These are phyloP conservation scores for Smallanthus sonchifolius DNA, from an alignment of 129 eudicot species.

Conservation along the genomic window DNA sequence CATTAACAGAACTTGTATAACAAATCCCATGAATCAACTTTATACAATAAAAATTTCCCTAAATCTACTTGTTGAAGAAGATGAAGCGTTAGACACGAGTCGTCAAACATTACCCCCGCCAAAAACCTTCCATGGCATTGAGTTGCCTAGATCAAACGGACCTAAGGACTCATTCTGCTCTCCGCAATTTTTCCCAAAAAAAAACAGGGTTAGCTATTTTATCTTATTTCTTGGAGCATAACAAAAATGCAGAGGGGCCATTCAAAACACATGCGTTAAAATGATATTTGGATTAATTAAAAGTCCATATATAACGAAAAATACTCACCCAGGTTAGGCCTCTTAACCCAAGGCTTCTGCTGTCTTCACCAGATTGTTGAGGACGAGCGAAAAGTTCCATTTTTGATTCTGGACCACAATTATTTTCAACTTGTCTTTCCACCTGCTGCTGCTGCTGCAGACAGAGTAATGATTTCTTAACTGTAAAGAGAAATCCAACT, in stretches of 20 bases:
- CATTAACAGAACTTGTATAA: constrained; percentile 2
- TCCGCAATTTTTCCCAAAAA: constrained; percentile 11
- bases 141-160: constrained; percentile 50
- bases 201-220: constrained; percentile 6
- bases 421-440: constrained; percentile 23
- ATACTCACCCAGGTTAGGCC: constrained; percentile 56
- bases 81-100: constrained; percentile 12
- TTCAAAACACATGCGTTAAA: background rate
- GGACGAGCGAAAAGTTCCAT: constrained; percentile 31
- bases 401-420: constrained; percentile 38
- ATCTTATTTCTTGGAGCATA: background rate
- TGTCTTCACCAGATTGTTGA: constrained; percentile 38
- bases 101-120: constrained; percentile 27
- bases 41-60: constrained; percentile 10
- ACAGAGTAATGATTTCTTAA: background rate
- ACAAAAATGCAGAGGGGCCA: background rate
- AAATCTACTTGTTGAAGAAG: constrained; percentile 1
- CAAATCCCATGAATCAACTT: constrained; percentile 17
- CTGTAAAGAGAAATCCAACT: background rate
- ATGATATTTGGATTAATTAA: background rate
- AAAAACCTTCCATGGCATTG: constrained; percentile 29
- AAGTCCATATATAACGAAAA: background rate
- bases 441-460: constrained; percentile 22
- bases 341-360: constrained; percentile 44
- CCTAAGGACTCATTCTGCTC: constrained; percentile 56